Base-by-base conservation (phyloP, 768 basidiomycete species). In the Mycena chlorophos region DNA sequence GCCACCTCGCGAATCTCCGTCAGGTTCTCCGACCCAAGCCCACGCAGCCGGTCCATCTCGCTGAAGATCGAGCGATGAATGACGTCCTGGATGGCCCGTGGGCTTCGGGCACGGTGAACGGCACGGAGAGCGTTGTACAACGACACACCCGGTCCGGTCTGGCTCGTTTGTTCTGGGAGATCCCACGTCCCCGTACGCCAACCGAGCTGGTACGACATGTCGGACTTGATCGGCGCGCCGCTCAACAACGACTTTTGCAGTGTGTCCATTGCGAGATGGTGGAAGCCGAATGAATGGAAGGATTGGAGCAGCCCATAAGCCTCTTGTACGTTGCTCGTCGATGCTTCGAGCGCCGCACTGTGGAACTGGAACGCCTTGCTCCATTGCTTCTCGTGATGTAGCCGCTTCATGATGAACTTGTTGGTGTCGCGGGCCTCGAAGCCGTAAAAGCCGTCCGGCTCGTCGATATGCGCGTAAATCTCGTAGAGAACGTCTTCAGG, bases 111-210 rank as follows among this genome's bases (percentile, higher is more conserved):
- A 4, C 90, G 82, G 61, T 95, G 84, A n/a, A 93, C 73, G 0
- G 92, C 85, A 38, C 89, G 83, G 29, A 99, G 75, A 3, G 91
- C 86, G 28, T 80, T 76, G 69, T 96, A 99, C 3, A 98, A 73
- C 2, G 86, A 72, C 14, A 81, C 77, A 22, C 82, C 84, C 8
- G 83, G 69, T 25, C 74, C 74, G 22, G 72, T 71, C 51, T 75
- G 70, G 1, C 71, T 69, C 10, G 71, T 60, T 0, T 76, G 75
- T 47, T 89, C 83, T 1, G 95, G 95, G 23, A 99, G 74, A 70
- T 98, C 95, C 97, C 97, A 99, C 1, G 86, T 88, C 57, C 89
- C 91, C 0, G 94, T 96, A 43, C 95, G 81, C 97, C 97, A 98
- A 16, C 90, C 97, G 1, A 98, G 76, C 37, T 85, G 81, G 69